Evolutionary conservation across 352 stramenopile genomes (phyloP), one percentile per base, ranked within the genome.

Genomic region (Phytophthora multivora): DNA sequence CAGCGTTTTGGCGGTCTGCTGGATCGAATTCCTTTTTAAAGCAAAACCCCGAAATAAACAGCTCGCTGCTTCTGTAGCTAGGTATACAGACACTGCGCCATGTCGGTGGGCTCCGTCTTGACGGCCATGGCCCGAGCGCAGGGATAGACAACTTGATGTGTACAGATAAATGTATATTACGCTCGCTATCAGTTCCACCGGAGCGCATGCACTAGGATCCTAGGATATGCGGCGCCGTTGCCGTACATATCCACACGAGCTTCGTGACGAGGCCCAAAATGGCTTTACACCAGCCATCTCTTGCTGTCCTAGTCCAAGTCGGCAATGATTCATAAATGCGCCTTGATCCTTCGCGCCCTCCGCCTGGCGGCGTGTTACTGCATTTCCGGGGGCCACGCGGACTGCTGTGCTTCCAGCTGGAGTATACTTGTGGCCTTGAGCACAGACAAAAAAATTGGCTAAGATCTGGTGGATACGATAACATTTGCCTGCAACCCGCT

Each of bases 331-430:
- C 40, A n/a, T n/a, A n/a, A n/a, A n/a, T n/a, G n/a, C n/a, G n/a
- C n/a, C n/a, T n/a, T n/a, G n/a, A 12, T 33, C 28, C 51, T 46
- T 56, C 49, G 30, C 15, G 31, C 45, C 16, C 12, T 35, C 55
- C 55, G 36, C 19, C 56, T 57, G 45, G 55, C n/a, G 38, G n/a
- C 30, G 39, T 48, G 30, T 65, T 64, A 65, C 57, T 53, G 57
- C 39, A 13, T n/a, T 49, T 16, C 23, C 36, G 26, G 4, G 50
- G 46, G 5, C 25, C 25, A 30, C 25, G 25, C 25, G 6, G 23
- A 39, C 36, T 63, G 55, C 46, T 51, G 28, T 26, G 31, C 56
- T 58, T 53, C 48, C 57, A 65, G 41, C 57, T 65, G 57, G 33
- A 19, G 5, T 21, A 7, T 9, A 23, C 42, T 61, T 21, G 42